Evolutionary conservation across 768 basidiomycete species (phyloP).

Genomic region (Hericium rajendrae): DNA sequence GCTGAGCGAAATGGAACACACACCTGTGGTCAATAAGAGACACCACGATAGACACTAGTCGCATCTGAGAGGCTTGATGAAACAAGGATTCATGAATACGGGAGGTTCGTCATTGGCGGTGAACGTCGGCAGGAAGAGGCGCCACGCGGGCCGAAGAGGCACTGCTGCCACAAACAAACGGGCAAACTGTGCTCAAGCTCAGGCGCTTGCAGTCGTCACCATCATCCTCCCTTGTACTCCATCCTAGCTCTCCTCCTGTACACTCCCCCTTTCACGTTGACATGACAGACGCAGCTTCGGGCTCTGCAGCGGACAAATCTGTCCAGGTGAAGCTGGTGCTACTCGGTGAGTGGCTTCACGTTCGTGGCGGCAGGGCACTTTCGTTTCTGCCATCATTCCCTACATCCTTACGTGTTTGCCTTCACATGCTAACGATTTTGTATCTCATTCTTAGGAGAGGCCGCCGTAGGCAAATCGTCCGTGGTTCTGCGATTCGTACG

Average conservation of each 20-base stretch:
- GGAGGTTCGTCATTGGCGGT: too few species aligned
- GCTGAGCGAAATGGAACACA: too few species aligned
- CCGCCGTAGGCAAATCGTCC: constrained; percentile 98
- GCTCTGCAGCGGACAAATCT: constrained; percentile 67
- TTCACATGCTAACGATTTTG: neutral
- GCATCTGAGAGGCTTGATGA: too few species aligned
- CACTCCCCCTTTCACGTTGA: neutral
- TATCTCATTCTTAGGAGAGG: constrained; percentile 59
- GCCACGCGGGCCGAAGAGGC: neutral
- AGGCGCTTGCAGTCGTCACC: neutral
- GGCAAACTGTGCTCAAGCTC: neutral
- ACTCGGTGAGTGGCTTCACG: constrained; percentile 50
- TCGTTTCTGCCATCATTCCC: neutral
- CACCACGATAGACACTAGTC: too few species aligned
- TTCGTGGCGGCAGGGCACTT: neutral
- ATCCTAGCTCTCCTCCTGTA: neutral
- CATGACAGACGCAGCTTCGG: constrained; percentile 72
- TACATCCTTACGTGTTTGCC: too few species aligned
- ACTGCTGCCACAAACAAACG: neutral
- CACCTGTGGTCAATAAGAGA: too few species aligned
- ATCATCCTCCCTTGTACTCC: neutral
- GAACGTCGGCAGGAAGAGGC: neutral
- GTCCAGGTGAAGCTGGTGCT: constrained; percentile 97
- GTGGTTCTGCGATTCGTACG: constrained; percentile 93
- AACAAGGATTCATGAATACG: too few species aligned